phyloP scores from a whole-genome alignment of 345 rosid species.

The Isatis tinctoria region DNA sequence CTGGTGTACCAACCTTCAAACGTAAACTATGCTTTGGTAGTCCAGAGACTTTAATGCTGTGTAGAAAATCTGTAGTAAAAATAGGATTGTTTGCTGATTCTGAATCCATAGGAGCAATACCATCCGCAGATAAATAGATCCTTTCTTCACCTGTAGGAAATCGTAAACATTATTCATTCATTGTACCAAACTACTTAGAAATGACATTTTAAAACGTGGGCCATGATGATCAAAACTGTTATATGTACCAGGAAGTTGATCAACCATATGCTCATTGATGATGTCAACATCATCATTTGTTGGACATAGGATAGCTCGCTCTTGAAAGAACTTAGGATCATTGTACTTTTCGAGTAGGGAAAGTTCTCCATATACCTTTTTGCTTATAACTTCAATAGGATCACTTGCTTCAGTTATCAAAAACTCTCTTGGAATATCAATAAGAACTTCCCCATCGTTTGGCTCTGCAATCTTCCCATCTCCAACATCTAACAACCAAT shows the following conservation, averaged over 20 bases:
- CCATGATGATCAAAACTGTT: too few species aligned
- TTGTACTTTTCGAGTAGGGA: fast-evolving
- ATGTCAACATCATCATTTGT: too few species aligned
- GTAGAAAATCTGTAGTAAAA: background rate
- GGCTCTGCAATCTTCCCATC: background rate
- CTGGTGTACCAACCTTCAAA: too few species aligned
- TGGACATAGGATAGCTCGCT: too few species aligned
- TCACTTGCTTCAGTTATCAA: background rate
- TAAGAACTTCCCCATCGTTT: background rate
- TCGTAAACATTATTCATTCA: too few species aligned
- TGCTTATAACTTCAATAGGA: background rate
- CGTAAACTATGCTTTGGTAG: too few species aligned
- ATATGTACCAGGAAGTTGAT: background rate
- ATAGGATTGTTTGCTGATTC: background rate
- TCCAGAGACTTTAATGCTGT: background rate
- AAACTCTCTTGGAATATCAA: background rate
- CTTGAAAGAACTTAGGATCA: background rate
- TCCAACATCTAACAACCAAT: background rate
- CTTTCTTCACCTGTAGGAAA: too few species aligned
- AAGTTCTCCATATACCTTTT: background rate
- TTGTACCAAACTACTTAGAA: too few species aligned
- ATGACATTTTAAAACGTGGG: too few species aligned
- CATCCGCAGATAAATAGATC: background rate
- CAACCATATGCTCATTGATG: too few species aligned
- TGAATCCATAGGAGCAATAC: background rate